phyloP scores from a whole-genome alignment of 495 filamentous ascomycete species.

The Hyaloscypha hepaticicola region DNA sequence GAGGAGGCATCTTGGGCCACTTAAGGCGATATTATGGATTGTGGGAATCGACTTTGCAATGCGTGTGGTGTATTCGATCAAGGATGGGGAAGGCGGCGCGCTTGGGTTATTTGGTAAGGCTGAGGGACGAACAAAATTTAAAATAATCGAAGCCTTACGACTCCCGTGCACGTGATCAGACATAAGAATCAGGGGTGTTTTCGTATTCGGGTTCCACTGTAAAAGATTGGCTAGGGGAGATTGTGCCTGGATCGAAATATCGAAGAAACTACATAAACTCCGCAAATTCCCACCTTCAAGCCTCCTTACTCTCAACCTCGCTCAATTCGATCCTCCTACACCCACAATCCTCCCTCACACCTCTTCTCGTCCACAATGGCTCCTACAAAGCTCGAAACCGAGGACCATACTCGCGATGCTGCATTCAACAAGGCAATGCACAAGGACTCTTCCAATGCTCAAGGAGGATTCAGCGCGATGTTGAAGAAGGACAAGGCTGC shows the following conservation, averaged over 20 bases:
- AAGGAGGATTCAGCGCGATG: conserved; percentile 79
- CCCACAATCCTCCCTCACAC: background rate
- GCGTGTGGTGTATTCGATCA: background rate
- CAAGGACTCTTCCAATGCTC: conserved; percentile 71
- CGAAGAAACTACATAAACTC: conserved; percentile 10
- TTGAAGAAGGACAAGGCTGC: conserved; percentile 78
- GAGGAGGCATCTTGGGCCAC: conserved; percentile 47
- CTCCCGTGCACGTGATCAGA: background rate
- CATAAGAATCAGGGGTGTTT: background rate
- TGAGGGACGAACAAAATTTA: conserved; percentile 9
- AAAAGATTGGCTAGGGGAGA: background rate
- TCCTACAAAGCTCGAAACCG: conserved; percentile 71
- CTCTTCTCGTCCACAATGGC: conserved; percentile 54
- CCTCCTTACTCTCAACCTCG: background rate
- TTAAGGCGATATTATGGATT: background rate
- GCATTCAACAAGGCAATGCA: conserved; percentile 91
- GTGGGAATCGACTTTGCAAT: background rate
- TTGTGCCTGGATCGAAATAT: conserved; percentile 7
- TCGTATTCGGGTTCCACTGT: conserved; percentile 1
- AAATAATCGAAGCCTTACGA: background rate
- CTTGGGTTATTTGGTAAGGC: background rate
- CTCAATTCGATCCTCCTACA: background rate
- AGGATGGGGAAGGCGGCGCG: background rate
- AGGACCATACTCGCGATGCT: conserved; percentile 88
- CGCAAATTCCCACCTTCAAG: background rate